Evolutionary conservation across 2,329 filamentous ascomycete genomes (phyloP), one percentile per base, ranked within the genome.

Genomic region (Chrysosporium queenslandicum): DNA sequence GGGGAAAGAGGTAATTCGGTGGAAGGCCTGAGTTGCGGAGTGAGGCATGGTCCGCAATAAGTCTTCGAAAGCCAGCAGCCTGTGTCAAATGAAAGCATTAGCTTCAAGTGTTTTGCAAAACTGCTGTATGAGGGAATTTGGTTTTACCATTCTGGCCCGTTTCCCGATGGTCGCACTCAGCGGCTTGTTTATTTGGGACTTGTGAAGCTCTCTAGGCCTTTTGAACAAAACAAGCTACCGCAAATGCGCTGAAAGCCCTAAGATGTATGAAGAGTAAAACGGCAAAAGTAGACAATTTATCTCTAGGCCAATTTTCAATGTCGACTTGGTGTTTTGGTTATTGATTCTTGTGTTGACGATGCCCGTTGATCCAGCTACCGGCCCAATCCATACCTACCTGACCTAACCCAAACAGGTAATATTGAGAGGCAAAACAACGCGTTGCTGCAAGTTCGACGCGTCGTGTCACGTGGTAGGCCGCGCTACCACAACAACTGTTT

Each of bases 1-100:
- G 66, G 2, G 76, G 72, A 58, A 81, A 79, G 53, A 83, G 71
- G 64, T 81, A 83, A 63, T 82, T 79, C 29, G 79, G 80, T 16
- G 80, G 80, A 1, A 82, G 73, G 7, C 72, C 72, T 21, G 71
- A 65, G 53, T 71, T 74, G 59, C 79, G 77, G 11, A 83, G 70
- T 16, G 74, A 73, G 55, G 74, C 73, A 63, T 82, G 79, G 63
- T 83, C 80, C 56, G 74, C 72, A 25, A 77, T 77, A 37, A 83
- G 74, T 55, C 80, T 77, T 53, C 79, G 77, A 42, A 82, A 52
- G 42, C 63, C 64, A n/a, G 65, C 66, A 51, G 61, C 49, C 49
- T 51, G 4, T 16, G 43, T 20, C 5, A 9, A 11, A 42, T 7
- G 18, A 29, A 18, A 20, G 1, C 14, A 14, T 49, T 49, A 49